Base-by-base conservation (phyloP, 2,329 filamentous ascomycete genomes). In the Lachnellula cervina region DNA sequence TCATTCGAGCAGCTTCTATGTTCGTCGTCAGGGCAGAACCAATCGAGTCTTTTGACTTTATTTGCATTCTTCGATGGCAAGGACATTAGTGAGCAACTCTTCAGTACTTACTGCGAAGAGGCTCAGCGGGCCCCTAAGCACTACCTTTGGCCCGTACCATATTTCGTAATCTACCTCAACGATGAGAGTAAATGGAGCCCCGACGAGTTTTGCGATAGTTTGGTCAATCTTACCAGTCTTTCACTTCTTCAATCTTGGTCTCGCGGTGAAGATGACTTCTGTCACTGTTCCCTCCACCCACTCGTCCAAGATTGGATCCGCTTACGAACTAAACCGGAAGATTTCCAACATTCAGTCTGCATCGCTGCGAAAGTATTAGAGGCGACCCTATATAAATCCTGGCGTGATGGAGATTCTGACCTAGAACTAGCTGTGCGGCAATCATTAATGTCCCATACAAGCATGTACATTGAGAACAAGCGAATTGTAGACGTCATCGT, bases 401-500 rank as follows among this genome's bases (percentile, higher is more conserved):
- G n/a, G 11, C 13, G 25, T 34, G 16, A 34, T 4, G 35, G 8
- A 40, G 14, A n/a, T 11, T 47, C 60, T 52, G 38, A 49, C 16
- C 23, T 63, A 7, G 40, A 51, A 7, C 28, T 53, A 5, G 21
- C 56, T 13, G 35, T 14, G 1, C 28, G 49, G 19, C 54, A 57
- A 37, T 38, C 49, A 17, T 13, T 61, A 1, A 35, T 61, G 2
- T 55, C 54, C 4, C 57, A 62, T 45, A 38, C 59, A 4, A 40
- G 34, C n/a, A 25, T 23, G 6, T 55, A 61, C 32, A 49, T 45
- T 14, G 45, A 59, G 3, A 56, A 52, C 11, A 34, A 17, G n/a
- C 16, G 42, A 19, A 14, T 48, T 8, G 35, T 52, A 77, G 72
- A 55, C 55, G 57, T 9, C 62, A 67, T 52, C 59, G 66, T 19